These are phyloP conservation scores for Linnemannia hyalina DNA, from an alignment of 192 early-diverging fungal species.

Conservation along the genomic window DNA sequence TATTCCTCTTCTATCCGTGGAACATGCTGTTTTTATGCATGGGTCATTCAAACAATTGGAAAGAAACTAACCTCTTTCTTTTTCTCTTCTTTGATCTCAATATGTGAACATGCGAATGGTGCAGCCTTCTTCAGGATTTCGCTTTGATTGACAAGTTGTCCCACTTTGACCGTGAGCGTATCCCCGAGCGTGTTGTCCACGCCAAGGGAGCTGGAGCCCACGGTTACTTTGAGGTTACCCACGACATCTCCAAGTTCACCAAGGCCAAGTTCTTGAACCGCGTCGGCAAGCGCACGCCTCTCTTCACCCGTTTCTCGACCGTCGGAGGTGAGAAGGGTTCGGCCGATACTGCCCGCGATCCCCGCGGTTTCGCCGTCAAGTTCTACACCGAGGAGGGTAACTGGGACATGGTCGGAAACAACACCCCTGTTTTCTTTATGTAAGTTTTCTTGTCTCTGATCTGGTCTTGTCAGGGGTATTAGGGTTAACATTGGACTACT, in stretches of 20 bases:
- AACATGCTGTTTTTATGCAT: background rate
- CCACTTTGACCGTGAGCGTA: slow-evolving; percentile 90
- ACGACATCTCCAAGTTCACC: slow-evolving; percentile 66
- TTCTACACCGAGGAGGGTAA: slow-evolving; percentile 85
- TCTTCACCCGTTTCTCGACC: slow-evolving; percentile 77
- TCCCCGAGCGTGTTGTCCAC: slow-evolving; percentile 90
- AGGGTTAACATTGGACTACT: background rate
- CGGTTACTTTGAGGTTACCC: slow-evolving; percentile 78
- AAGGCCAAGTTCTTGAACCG: slow-evolving; percentile 72
- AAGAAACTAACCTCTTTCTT: background rate
- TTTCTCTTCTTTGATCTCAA: background rate
- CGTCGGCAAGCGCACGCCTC: slow-evolving; percentile 75
- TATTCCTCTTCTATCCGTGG: background rate
- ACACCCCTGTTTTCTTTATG: slow-evolving; percentile 76
- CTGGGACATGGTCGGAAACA: slow-evolving; percentile 76
- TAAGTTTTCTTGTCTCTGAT: slow-evolving; percentile 18
- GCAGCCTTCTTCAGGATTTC: slow-evolving; percentile 73
- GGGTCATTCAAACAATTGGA: background rate
- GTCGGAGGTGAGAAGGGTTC: slow-evolving; percentile 73
- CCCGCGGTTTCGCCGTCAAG: slow-evolving; percentile 80
- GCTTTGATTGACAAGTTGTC: slow-evolving; percentile 79
- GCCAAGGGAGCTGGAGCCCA: slow-evolving; percentile 89
- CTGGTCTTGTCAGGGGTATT: background rate
- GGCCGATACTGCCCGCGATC: slow-evolving; percentile 76
- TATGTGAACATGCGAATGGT: background rate